Base-by-base conservation (phyloP, 2,329 filamentous ascomycete species). In the Nakataea oryzae region DNA sequence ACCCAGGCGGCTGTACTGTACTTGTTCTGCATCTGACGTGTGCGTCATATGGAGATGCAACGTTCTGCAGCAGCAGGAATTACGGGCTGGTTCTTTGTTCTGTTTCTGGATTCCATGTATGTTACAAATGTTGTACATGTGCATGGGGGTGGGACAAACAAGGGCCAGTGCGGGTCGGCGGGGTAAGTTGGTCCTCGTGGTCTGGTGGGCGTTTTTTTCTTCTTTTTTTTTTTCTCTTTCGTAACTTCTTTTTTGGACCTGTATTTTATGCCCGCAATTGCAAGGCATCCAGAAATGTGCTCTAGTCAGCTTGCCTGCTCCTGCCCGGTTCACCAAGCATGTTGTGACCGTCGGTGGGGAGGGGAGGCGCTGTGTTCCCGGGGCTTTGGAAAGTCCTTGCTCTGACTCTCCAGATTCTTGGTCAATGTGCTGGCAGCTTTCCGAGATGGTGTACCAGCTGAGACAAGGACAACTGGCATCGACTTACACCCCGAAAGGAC, bases 391-490 rank as follows among this genome's bases (percentile, higher is more conserved):
- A 21, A 41, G 21, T 41, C 34, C n/a, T 41, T 41, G 34, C 34
- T 17, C 2, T 21, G 34, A 17, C 41, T 21, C 41, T 50, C 41
- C 7, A n/a, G 14, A 12, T 21, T 50, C 21, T n/a, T 50, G 41
- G 7, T 50, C 41, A 8, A 50, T 50, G 41, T n/a, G 41, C 21
- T 50, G 41, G 41, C 41, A 50, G n/a, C 5, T 3, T 21, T 50
- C 21, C 8, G 34, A 58, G 21, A 9, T 32, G 57, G 57, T 58
- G 57, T 58, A 24, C 57, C 26, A 17, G 34, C 57, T 58, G 57
- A 58, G 57, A 58, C 57, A 58, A 24, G 32, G 57, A 58, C 57
- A 58, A 58, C 57, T 58, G 57, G 57, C 57, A 24, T 58, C 29
- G 30, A 58, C 29, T n/a, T 50, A 2, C 21, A 50, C 41, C 21